Evolutionary conservation across 345 rosid species (phyloP).

Genomic region (Euphorbia lathyris): DNA sequence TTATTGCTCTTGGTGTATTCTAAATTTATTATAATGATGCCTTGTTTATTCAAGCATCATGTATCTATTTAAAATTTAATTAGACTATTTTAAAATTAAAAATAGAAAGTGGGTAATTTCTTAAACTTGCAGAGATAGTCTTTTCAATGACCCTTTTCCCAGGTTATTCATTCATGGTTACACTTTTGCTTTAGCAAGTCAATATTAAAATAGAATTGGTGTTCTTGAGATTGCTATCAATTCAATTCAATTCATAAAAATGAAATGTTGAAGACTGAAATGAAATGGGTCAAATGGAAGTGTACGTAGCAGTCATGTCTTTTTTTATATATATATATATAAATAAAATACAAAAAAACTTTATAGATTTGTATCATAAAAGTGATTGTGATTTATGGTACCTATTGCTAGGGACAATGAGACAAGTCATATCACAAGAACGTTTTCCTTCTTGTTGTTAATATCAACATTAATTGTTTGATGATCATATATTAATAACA

Average conservation of each 20-base stretch:
- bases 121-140: background rate
- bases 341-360: background rate
- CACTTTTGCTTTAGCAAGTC: background rate
- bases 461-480: too few species aligned
- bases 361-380: constrained; percentile 3
- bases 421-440: background rate
- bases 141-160: background rate
- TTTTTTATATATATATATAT: too few species aligned
- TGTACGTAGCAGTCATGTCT: background rate
- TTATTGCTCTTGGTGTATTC: background rate
- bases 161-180: background rate
- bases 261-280: background rate
- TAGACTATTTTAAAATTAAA: background rate
- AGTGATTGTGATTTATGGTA: constrained; percentile 10
- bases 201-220: background rate
- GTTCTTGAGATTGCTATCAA: background rate
- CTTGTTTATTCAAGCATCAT: constrained; percentile 8
- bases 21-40: constrained; percentile 5
- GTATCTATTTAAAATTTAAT: background rate
- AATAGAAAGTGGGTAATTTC: background rate
- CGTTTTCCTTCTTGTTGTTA: background rate
- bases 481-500: too few species aligned
- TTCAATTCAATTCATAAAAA: too few species aligned
- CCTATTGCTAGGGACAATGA: constrained; percentile 10
- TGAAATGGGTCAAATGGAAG: constrained; percentile 1